A percentile compares a stretch with the other conserved stretches of the same genome.
Evolutionary conservation across 345 rosid genomes (phyloP).

Genomic region (Eutrema yunnanense): DNA sequence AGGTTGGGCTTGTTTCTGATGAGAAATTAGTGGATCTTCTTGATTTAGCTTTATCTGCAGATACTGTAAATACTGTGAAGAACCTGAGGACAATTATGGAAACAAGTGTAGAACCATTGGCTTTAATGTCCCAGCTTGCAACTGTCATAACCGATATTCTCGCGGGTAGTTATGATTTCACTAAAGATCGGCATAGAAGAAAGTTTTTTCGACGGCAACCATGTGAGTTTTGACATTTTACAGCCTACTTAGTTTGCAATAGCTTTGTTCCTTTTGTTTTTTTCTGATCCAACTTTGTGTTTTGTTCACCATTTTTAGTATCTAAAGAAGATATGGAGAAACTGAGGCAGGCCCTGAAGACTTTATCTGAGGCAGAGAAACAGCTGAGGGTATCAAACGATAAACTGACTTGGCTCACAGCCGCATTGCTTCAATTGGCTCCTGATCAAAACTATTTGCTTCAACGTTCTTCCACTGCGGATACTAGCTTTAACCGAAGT

Average conservation of each 20-base stretch:
- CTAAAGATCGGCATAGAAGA: conserved; percentile 65
- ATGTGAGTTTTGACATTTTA: conserved; percentile 44
- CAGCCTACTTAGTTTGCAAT: not conserved
- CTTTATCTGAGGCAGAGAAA: conserved; percentile 93
- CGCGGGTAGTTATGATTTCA: conserved; percentile 85
- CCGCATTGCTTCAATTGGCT: conserved; percentile 95
- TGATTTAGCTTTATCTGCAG: conserved; percentile 98
- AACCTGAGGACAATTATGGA: conserved; percentile 90
- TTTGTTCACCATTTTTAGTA: conserved; percentile 37
- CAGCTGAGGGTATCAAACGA: conserved; percentile 88
- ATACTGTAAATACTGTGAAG: conserved; percentile 97
- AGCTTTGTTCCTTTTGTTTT: not conserved
- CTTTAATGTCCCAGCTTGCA: conserved; percentile 99
- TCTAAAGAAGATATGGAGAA: conserved; percentile 97
- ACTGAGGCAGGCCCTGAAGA: conserved; percentile 89
- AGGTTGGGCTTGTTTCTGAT: conserved; percentile 97
- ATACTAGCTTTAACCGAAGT: conserved; percentile 54
- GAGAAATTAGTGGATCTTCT: conserved; percentile 98
- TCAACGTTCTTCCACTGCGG: conserved; percentile 60
- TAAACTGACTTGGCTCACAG: conserved; percentile 92
- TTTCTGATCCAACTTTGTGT: not conserved
- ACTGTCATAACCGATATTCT: conserved; percentile 94
- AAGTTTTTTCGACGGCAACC: conserved; percentile 80
- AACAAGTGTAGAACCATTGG: conserved; percentile 90
- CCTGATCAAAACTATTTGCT: conserved; percentile 92